A percentile compares a stretch with the other conserved stretches of the same genome.
Evolutionary conservation across 306 rosid genomes (phyloP).

Genomic region (Sicyos baderoa): DNA sequence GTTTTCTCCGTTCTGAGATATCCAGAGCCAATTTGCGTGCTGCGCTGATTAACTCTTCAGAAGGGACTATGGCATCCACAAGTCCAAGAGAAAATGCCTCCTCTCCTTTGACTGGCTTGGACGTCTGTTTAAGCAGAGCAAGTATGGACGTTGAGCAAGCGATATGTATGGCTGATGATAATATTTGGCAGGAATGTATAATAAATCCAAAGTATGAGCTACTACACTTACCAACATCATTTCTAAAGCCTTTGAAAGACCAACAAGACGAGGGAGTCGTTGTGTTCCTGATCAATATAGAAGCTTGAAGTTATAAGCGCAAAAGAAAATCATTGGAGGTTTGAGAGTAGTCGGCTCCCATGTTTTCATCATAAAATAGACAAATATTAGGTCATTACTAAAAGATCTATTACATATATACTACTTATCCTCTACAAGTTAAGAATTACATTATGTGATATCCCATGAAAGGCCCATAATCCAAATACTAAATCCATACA

Average conservation of each 20-base stretch:
- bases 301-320: slow-evolving; percentile 24
- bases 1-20: slow-evolving; percentile 51
- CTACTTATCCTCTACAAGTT: background rate
- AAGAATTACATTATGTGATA: background rate
- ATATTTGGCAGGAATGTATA: background rate
- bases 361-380: background rate
- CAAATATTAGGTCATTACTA: background rate
- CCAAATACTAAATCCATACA: background rate
- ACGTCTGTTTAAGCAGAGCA: slow-evolving; percentile 36
- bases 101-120: slow-evolving; percentile 75
- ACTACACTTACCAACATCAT: slow-evolving; percentile 68
- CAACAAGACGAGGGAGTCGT: slow-evolving; percentile 98
- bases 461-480: background rate
- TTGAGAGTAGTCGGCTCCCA: background rate
- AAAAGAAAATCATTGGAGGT: slow-evolving; percentile 7
- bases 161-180: background rate
- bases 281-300: slow-evolving; percentile 69
- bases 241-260: slow-evolving; percentile 81
- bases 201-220: background rate
- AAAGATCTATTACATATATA: background rate
- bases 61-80: slow-evolving; percentile 67
- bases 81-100: slow-evolving; percentile 79
- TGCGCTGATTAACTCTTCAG: slow-evolving; percentile 54
- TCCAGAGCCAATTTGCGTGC: slow-evolving; percentile 90
- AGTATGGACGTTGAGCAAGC: background rate